These are phyloP conservation scores for Boletus vermiculosoides DNA, from an alignment of 768 basidiomycete species.

Conservation along the genomic window DNA sequence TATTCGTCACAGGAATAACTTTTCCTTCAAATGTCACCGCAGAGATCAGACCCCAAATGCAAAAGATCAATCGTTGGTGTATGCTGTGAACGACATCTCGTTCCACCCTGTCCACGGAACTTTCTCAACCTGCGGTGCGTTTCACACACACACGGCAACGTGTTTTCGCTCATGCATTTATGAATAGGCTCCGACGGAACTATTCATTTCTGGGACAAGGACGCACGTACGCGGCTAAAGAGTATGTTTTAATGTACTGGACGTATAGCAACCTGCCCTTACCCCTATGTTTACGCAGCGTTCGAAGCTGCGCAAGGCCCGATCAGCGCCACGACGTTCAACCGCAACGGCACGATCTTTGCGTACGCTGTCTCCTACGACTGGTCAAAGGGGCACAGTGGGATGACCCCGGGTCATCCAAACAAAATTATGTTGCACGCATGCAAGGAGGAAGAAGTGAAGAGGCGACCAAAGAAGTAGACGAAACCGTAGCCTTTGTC, in stretches of 20 bases:
- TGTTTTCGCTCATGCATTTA: slow-evolving; percentile 15
- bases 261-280: background rate
- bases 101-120: slow-evolving; percentile 86
- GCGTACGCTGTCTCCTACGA: slow-evolving; percentile 93
- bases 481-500: background rate
- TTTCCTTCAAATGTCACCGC: slow-evolving; percentile 85
- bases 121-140: slow-evolving; percentile 73
- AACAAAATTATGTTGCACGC: slow-evolving; percentile 85
- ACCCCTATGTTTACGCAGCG: slow-evolving; percentile 39
- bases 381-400: slow-evolving; percentile 90
- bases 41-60: slow-evolving; percentile 52
- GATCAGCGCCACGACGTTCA: slow-evolving; percentile 79
- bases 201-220: slow-evolving; percentile 94
- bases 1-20: slow-evolving; percentile 56
- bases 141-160: slow-evolving; percentile 16
- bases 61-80: slow-evolving; percentile 71
- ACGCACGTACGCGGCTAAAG: slow-evolving; percentile 88
- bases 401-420: slow-evolving; percentile 65
- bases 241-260: slow-evolving; percentile 42
- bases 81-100: slow-evolving; percentile 80
- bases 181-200: slow-evolving; percentile 73
- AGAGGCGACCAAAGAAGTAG: slow-evolving; percentile 50
- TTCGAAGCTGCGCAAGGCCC: slow-evolving; percentile 77
- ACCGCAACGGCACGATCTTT: slow-evolving; percentile 83
- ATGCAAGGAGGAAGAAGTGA: slow-evolving; percentile 86